phyloP scores from a whole-genome alignment of 1,284 basidiomycete species.

The Fereydounia khargensis region DNA sequence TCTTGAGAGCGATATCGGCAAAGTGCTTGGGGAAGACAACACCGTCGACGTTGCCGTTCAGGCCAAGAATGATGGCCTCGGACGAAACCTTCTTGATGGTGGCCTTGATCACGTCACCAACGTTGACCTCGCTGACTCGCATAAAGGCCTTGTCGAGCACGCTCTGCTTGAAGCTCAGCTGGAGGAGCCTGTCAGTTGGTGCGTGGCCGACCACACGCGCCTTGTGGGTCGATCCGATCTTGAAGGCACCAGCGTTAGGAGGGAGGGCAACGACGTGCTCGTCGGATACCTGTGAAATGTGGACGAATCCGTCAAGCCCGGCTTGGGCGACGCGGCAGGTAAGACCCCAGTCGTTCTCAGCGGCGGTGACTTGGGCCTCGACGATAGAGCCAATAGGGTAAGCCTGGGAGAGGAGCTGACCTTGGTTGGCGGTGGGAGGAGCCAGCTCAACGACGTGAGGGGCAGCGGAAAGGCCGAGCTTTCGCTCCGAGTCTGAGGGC shows the following conservation, averaged over 20 bases:
- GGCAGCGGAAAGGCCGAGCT: conserved; percentile 47
- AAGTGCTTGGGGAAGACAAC: conserved; percentile 94
- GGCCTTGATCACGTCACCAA: conserved; percentile 40
- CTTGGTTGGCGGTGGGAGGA: conserved; percentile 19
- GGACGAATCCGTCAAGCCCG: conserved; percentile 43
- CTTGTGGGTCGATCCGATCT: conserved; percentile 63
- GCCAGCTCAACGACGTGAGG: conserved; percentile 41
- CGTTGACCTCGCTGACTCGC: conserved; percentile 72
- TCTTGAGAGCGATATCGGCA: conserved; percentile 76
- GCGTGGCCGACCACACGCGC: conserved; percentile 89
- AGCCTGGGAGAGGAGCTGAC: conserved; percentile 28
- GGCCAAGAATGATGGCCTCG: conserved; percentile 50
- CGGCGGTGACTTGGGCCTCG: conserved; percentile 34
- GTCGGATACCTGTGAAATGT: conserved; percentile 87
- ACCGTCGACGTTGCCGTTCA: conserved; percentile 65
- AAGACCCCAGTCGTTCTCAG: conserved; percentile 51
- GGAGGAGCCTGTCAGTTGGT: conserved; percentile 80
- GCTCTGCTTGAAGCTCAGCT: conserved; percentile 79
- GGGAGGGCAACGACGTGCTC: conserved; percentile 76
- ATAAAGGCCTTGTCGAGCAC: conserved; percentile 84
- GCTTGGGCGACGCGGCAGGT: conserved; percentile 33
- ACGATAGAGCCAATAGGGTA: conserved; percentile 46
- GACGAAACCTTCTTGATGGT: conserved; percentile 42
- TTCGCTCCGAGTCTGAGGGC: conserved; percentile 36
- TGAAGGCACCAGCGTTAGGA: conserved; percentile 60